Base-by-base conservation (phyloP, 176 grass and related monocot species). In the Canna indica region DNA sequence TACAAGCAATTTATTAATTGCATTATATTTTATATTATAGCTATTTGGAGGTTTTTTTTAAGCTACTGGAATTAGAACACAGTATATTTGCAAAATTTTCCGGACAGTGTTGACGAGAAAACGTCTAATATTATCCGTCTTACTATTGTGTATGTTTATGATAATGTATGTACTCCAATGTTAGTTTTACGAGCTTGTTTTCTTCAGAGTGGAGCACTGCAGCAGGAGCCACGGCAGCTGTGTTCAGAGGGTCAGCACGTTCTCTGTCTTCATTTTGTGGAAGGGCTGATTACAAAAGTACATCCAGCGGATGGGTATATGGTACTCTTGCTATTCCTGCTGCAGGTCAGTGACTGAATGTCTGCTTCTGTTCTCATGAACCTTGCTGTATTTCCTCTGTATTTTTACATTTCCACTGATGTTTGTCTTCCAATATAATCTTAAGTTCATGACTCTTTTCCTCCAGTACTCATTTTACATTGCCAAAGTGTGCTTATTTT, bases 261-360 rank as follows among this genome's bases (percentile, higher is more conserved):
- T 76, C 80, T 69, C 70, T 81, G 14, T 80, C 83, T 76, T 91
- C 82, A 5, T 79, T 82, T 77, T 77, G 76, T 77, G 67, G 83
- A 71, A 80, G 38, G 46, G 47, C 85, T 60, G 66, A 59, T 50
- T 63, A 36, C 27, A 60, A 35, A 20, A 65, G 52, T 27, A 39
- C 77, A 28, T 67, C 54, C 73, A 42, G 9, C 38, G 74, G 74
- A 76, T 95, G 81, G 90, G 45, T 86, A 33, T 73, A 81, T 36
- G 68, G 72, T 78, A 47, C 83, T 75, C 63, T 90, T 59, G 77
- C 77, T 47, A 10, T 92, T 52, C 83, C 93, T 39, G 88, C 84
- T 17, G 94, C 84, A 3, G 94, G 88, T 97, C 42, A 14, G 42
- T 78, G 28, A 36, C 26, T 66, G 20, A 60, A 42, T n/a, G 48